A percentile compares a stretch with the other conserved stretches of the same genome.
Conservation (phyloP, 2,329 filamentous ascomycete genomes). For the Paecilomyces formosus region DNA sequence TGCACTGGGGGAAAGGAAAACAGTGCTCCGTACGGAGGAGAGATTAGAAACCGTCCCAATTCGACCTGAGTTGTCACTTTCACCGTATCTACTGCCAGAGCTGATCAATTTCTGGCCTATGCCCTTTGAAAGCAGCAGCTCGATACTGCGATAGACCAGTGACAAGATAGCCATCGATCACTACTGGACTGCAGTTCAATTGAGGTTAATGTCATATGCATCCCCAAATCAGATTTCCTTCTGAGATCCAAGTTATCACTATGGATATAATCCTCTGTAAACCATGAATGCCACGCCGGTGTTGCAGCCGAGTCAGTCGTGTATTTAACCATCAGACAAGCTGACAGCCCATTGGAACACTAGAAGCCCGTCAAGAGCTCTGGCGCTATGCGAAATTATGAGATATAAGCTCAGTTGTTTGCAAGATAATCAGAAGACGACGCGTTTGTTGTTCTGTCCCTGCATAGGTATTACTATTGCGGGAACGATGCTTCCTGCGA, state of each 20-base stretch:
- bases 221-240: not conserved
- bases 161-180: not conserved
- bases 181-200: not conserved
- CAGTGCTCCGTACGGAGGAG: not conserved
- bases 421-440: not conserved
- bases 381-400: too few species aligned
- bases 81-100: not conserved
- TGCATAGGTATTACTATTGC: not conserved
- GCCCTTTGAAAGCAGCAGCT: not conserved
- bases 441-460: not conserved
- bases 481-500: not conserved
- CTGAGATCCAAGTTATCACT: not conserved
- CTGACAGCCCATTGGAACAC: too few species aligned
- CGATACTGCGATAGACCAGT: not conserved
- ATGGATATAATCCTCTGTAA: too few species aligned
- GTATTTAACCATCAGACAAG: too few species aligned
- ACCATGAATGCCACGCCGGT: too few species aligned
- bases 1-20: not conserved
- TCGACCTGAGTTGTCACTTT: not conserved
- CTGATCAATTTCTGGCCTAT: not conserved
- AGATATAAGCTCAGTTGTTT: too few species aligned
- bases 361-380: too few species aligned
- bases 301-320: too few species aligned
- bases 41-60: not conserved
- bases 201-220: not conserved